A percentile compares a stretch with the other conserved stretches of the same genome.
These are phyloP conservation scores for Trichoderma cornu-damae DNA, from an alignment of 2,329 filamentous ascomycete genomes.

Conservation along the genomic window DNA sequence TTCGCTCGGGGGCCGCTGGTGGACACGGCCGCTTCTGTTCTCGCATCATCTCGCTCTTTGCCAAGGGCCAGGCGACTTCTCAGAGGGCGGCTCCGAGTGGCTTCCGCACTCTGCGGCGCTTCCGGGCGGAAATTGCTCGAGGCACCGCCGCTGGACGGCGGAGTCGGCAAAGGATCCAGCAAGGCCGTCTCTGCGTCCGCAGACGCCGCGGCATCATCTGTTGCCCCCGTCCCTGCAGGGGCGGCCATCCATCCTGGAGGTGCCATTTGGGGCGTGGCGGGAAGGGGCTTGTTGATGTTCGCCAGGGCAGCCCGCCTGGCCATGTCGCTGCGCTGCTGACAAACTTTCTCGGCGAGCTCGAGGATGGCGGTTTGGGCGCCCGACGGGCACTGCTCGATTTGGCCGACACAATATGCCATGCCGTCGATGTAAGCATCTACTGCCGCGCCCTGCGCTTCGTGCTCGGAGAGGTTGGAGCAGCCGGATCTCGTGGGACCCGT, in stretches of 20 bases:
- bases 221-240: not conserved
- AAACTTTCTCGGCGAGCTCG: constrained; percentile 24
- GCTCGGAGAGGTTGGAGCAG: not conserved
- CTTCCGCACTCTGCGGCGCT: not conserved
- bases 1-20: not conserved
- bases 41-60: not conserved
- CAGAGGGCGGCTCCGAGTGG: not conserved
- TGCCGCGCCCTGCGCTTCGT: not conserved
- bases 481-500: not conserved
- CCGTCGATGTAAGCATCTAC: constrained; percentile 25
- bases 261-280: constrained; percentile 29
- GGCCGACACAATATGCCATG: constrained; percentile 33
- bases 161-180: not conserved
- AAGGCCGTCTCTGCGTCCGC: not conserved
- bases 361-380: constrained; percentile 28
- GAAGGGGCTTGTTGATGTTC: constrained; percentile 29
- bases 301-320: not conserved
- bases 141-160: constrained; percentile 1
- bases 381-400: constrained; percentile 27
- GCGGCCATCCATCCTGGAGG: constrained; percentile 23
- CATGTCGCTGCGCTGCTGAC: constrained; percentile 15
- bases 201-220: not conserved
- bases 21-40: not conserved
- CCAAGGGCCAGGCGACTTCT: not conserved
- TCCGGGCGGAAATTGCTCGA: not conserved